A percentile compares a stretch with the other conserved stretches of the same genome.
Conservation (phyloP, 768 basidiomycete species). For the Podaxis mareebaensis region DNA sequence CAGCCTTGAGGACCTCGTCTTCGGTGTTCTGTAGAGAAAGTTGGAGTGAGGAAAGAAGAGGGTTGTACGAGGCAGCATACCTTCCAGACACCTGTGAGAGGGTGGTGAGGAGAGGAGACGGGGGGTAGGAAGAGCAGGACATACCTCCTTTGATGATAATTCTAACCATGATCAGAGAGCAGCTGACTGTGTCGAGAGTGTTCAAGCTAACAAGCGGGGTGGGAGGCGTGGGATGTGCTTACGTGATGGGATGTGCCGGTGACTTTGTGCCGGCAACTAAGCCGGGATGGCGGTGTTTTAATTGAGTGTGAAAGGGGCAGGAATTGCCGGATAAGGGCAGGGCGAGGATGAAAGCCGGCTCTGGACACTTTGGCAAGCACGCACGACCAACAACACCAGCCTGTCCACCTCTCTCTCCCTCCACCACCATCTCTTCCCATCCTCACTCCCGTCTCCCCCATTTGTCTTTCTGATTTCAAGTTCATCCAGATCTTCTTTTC, state of each 20-base stretch:
- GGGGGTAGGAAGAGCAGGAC: slow-evolving; percentile 24
- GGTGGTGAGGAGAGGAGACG: slow-evolving; percentile 14
- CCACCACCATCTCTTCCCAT: slow-evolving; percentile 15
- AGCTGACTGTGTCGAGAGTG: background rate
- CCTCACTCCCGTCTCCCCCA: slow-evolving; percentile 15
- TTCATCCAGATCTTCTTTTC: slow-evolving; percentile 5
- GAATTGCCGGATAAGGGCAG: slow-evolving; percentile 21
- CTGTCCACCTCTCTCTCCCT: slow-evolving; percentile 29
- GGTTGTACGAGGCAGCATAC: slow-evolving; percentile 32
- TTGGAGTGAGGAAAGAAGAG: slow-evolving; percentile 17
- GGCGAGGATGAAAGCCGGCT: slow-evolving; percentile 22
- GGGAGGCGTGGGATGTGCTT: slow-evolving; percentile 13
- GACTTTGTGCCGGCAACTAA: slow-evolving; percentile 26
- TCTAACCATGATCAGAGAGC: slow-evolving; percentile 60
- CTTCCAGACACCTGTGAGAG: slow-evolving; percentile 73
- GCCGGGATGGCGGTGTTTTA: slow-evolving; percentile 19
- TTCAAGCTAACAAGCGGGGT: background rate
- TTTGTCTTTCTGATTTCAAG: slow-evolving; percentile 9
- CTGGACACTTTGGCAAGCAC: slow-evolving; percentile 21
- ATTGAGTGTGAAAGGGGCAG: slow-evolving; percentile 18
- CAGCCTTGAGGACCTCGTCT: slow-evolving; percentile 98
- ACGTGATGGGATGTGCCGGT: slow-evolving; percentile 15
- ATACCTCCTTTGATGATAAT: slow-evolving; percentile 90
- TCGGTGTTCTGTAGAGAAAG: slow-evolving; percentile 72
- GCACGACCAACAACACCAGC: slow-evolving; percentile 30